Conservation (phyloP, 768 basidiomycete species). For the Collybiopsis confluens region DNA sequence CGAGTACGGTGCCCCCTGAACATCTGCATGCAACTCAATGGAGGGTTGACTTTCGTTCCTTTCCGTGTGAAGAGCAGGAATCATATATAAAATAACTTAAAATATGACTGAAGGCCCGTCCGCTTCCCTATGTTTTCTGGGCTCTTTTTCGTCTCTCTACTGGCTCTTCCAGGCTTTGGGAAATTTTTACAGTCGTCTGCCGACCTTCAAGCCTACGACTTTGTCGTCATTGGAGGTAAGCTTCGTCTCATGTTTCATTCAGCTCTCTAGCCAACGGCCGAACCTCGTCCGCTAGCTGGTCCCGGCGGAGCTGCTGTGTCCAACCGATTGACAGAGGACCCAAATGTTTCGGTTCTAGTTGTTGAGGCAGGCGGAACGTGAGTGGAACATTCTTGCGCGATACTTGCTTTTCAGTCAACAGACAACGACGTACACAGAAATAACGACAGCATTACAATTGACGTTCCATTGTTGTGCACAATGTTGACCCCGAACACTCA, state of each 20-base stretch:
- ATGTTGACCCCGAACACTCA: slow-evolving; percentile 12
- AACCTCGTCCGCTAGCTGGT: slow-evolving; percentile 7
- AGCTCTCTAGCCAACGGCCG: not conserved
- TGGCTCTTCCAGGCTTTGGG: not conserved
- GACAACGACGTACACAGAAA: not conserved
- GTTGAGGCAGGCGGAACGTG: slow-evolving; percentile 17
- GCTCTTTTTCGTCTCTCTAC: not conserved
- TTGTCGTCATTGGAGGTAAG: slow-evolving; percentile 12
- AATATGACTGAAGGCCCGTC: too few relatives aligned
- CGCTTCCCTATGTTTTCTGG: too few relatives aligned
- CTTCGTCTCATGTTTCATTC: not conserved
- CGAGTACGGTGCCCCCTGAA: too few relatives aligned
- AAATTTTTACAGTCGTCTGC: not conserved
- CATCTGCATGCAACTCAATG: too few relatives aligned
- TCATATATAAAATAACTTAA: too few relatives aligned
- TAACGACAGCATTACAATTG: slow-evolving; percentile 8
- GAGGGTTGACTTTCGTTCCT: too few relatives aligned
- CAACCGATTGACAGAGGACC: slow-evolving; percentile 15
- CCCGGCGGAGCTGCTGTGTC: slow-evolving; percentile 20
- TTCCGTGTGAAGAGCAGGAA: too few relatives aligned
- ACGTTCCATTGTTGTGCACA: slow-evolving; percentile 12
- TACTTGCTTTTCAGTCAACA: not conserved
- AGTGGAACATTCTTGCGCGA: not conserved
- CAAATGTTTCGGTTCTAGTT: slow-evolving; percentile 14
- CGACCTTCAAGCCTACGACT: slow-evolving; percentile 8